Evolutionary conservation across 2,329 filamentous ascomycete genomes (phyloP), one percentile per base, ranked within the genome.

Genomic region (Chaetomium sp.): DNA sequence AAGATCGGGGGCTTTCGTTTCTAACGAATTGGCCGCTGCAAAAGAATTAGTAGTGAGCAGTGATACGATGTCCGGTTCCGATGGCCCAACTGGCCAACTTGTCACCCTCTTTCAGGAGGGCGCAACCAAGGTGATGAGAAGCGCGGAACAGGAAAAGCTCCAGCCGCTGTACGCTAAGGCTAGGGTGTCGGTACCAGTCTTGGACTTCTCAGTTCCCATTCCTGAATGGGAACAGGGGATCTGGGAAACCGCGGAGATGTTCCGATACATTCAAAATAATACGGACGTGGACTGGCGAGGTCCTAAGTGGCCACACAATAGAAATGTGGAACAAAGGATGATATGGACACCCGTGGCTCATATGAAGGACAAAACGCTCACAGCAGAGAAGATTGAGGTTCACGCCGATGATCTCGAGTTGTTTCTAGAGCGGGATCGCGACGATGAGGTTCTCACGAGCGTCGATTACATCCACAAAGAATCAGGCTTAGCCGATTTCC

Each of bases 131-230:
- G 48, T 61, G n/a, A 63, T 61, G 61, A 57, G 56, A n/a, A 49
- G 44, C 8, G 57, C 60, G 6, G 65, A 68, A 49, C 66, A 69
- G 40, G 66, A 68, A 50, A 60, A 64, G 49, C 60, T 68, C 5
- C 53, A 66, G 14, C 63, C 66, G 10, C 53, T 65, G 6, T 66
- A 68, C 38, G 63, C 62, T 7, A 61, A 56, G 33, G 59, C 59
- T n/a, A 61, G 66, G 33, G 58, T 67, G 6, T n/a, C 53, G 3
- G 59, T 68, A n/a, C 67, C 66, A 1, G 38, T 67, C 11, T 56
- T 68, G 57, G 66, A 68, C 47, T 68, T 69, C 40, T 63, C 59
- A 7, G 43, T 64, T 8, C 56, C 64, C 5, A 52, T 55, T 5
- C 60, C 62, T 34, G 63, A 64, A 34, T 69, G 67, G 67, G 59